Evolutionary conservation across 2,329 filamentous ascomycete species (phyloP).

Genomic region (Calonectria naviculata): DNA sequence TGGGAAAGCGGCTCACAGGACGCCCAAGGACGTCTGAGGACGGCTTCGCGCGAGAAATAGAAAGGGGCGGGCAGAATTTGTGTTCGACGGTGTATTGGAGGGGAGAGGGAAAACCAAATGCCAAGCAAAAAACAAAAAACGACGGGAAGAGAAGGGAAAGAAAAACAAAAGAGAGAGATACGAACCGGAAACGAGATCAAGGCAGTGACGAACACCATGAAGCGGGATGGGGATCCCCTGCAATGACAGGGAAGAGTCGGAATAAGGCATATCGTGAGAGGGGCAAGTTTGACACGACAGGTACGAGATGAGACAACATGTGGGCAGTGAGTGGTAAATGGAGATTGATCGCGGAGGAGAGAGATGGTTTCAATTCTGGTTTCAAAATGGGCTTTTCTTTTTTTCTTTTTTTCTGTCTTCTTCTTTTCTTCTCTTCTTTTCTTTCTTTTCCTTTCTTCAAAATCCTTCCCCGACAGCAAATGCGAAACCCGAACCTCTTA

Average conservation of each 20-base stretch:
- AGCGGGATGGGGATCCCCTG: background rate
- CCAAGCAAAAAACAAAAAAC: background rate
- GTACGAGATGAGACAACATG: background rate
- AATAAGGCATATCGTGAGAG: background rate
- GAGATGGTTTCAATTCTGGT: background rate
- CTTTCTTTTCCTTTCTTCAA: background rate
- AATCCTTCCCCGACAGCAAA: background rate
- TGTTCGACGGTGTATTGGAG: background rate
- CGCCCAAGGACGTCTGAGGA: constrained; percentile 1
- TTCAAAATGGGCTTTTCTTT: background rate
- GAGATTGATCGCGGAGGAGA: too few relatives aligned
- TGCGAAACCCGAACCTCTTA: background rate
- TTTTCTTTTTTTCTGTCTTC: background rate
- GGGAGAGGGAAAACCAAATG: background rate
- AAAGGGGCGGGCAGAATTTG: background rate
- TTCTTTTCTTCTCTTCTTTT: background rate
- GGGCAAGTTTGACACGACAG: background rate
- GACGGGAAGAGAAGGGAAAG: background rate
- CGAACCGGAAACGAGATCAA: background rate
- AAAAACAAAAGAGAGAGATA: background rate
- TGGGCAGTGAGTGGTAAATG: background rate
- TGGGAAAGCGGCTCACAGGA: constrained; percentile 32
- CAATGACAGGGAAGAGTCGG: background rate
- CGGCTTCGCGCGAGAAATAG: background rate
- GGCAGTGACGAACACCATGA: background rate